Base-by-base conservation (phyloP, 2,329 filamentous ascomycete species). In the Colletotrichum chrysophilum region DNA sequence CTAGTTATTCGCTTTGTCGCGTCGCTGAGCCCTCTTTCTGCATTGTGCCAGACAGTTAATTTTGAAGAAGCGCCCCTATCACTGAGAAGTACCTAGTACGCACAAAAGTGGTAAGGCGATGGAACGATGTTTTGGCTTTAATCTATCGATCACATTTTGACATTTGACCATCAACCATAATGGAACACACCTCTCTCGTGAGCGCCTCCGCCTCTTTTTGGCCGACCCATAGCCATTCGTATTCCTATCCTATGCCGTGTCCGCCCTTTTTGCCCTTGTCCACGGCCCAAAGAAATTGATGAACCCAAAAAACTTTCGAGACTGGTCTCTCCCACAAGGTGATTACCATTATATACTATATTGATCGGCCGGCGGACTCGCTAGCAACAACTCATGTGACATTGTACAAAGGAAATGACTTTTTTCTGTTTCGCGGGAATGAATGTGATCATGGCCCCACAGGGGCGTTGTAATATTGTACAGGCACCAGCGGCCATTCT, bases 401-500 rank as follows among this genome's bases (percentile, higher is more conserved):
- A 75, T 30, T 43, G 69, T 61, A 78, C 76, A 77, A 78, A 77
- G 43, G 66, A 78, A 78, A 72, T 24, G 26, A 67, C 61, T 71
- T 74, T 71, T 70, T 38, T 60, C 56, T 34, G 48, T 68, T 66
- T 34, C 16, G n/a, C 38, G 52, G 74, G 66, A 52, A 69, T 36
- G 60, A 60, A 38, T 14, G 60, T 64, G 61, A 65, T 78, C 72
- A 78, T 68, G 73, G 77, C 69, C 76, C 76, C 18, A 77, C 71
- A 34, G 76, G 76, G 60, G 77, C 62, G 43, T 76, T 75, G 70
- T 77, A 79, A 34, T 79, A 80, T 71, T 80, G 79, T 70, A 80
- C 76, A 65, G 77, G 79, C 65, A 80, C 76, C 77, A 79, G 75
- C 14, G 79, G 76, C 79, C 79, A 80, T 62, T 79, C 78, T 55